These are phyloP conservation scores for Cyberlindnera sargentensis DNA, from an alignment of 805 yeast genomes.

Conservation along the genomic window DNA sequence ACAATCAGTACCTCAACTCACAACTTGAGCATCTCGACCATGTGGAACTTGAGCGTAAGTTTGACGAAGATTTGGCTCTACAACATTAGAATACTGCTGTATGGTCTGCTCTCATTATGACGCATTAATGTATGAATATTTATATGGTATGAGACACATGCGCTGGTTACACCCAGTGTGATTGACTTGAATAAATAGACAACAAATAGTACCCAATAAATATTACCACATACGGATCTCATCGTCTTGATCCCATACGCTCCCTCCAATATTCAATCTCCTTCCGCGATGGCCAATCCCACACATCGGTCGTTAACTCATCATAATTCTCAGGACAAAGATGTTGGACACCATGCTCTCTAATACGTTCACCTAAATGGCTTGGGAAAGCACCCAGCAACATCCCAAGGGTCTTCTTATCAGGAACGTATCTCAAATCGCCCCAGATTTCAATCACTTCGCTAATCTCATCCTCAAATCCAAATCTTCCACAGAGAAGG, in stretches of 20 bases:
- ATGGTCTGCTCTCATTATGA: not conserved
- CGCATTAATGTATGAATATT: not conserved
- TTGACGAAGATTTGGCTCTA: too few species aligned
- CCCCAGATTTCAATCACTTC: slow-evolving; percentile 52
- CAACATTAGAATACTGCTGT: too few species aligned
- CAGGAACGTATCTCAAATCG: slow-evolving; percentile 35
- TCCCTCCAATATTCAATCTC: slow-evolving; percentile 19
- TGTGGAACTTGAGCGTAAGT: too few species aligned
- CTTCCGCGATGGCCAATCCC: slow-evolving; percentile 31
- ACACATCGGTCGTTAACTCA: slow-evolving; percentile 13
- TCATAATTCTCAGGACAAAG: slow-evolving; percentile 7
- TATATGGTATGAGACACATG: not conserved
- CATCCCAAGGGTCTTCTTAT: slow-evolving; percentile 30
- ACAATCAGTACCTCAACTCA: too few species aligned
- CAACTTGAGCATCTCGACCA: too few species aligned
- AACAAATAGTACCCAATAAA: slow-evolving; percentile 1
- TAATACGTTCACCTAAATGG: slow-evolving; percentile 28
- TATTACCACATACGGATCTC: not conserved
- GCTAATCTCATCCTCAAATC: slow-evolving; percentile 41
- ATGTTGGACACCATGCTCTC: slow-evolving; percentile 26
- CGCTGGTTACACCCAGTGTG: too few species aligned
- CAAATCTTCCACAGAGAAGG: slow-evolving; percentile 38
- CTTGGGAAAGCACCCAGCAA: slow-evolving; percentile 27
- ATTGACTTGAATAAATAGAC: not conserved
- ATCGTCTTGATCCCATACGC: not conserved